Conservation (phyloP, 2,329 filamentous ascomycete genomes). For the Tothia fuscella region DNA sequence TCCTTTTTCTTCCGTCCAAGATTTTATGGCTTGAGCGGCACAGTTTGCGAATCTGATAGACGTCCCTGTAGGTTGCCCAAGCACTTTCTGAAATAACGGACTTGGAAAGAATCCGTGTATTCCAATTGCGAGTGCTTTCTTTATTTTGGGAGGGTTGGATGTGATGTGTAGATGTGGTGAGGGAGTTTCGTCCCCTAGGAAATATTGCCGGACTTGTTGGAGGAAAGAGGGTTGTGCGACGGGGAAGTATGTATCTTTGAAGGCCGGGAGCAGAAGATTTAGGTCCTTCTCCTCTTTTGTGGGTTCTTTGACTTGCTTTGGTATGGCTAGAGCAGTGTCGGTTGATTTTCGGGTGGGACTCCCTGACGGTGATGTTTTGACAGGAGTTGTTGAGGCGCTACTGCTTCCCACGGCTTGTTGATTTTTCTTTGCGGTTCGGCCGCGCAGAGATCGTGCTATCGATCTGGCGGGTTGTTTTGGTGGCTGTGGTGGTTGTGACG, state of each 20-base stretch:
- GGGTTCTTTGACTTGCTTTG: constrained; percentile 4
- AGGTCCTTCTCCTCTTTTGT: constrained; percentile 25
- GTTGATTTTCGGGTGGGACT: constrained; percentile 11
- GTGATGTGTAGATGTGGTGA: constrained; percentile 57
- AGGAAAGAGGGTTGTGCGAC: constrained; percentile 33
- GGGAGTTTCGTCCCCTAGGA: constrained; percentile 40
- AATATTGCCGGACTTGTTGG: constrained; percentile 29
- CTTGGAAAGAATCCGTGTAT: constrained; percentile 92
- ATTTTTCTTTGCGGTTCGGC: constrained; percentile 3
- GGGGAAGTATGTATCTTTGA: constrained; percentile 51
- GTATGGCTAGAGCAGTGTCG: background rate
- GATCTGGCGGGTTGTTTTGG: constrained; percentile 11
- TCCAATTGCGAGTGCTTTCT: constrained; percentile 81
- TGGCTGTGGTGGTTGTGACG: constrained; percentile 15
- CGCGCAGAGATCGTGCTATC: constrained; percentile 5
- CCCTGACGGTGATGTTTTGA: constrained; percentile 12
- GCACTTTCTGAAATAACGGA: constrained; percentile 71
- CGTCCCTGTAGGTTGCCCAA: constrained; percentile 90
- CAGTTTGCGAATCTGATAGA: constrained; percentile 87
- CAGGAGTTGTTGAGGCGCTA: constrained; percentile 12
- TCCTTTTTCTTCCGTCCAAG: constrained; percentile 66
- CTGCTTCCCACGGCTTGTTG: constrained; percentile 16
- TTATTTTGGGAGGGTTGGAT: constrained; percentile 59
- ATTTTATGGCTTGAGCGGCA: constrained; percentile 68
- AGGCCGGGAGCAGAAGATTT: constrained; percentile 60